Conservation (phyloP, 2,329 filamentous ascomycete species). For the Pseudogymnoascus sp. region DNA sequence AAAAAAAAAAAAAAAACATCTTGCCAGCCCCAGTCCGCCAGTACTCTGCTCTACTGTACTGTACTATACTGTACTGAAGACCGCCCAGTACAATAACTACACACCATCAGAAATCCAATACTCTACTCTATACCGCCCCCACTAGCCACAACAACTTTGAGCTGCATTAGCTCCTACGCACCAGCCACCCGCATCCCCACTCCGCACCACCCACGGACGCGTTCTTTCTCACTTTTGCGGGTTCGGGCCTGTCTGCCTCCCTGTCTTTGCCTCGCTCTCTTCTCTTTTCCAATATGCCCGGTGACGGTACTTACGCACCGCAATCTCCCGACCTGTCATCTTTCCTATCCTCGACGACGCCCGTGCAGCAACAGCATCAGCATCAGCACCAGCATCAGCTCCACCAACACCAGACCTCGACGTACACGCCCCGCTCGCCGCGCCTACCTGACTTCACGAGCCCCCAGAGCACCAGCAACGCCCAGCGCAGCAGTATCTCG, state of each 20-base stretch:
- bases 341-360: slow-evolving; percentile 24
- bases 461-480: slow-evolving; percentile 10
- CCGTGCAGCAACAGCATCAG: slow-evolving; percentile 18
- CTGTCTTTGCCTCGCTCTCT: not conserved
- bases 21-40: not conserved
- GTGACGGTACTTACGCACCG: slow-evolving; percentile 27
- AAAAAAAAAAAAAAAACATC: too few species aligned
- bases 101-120: not conserved
- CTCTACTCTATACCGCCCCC: not conserved
- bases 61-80: not conserved
- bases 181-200: slow-evolving; percentile 6
- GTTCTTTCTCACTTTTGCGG: slow-evolving; percentile 9
- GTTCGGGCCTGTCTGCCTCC: not conserved
- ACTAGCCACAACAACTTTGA: not conserved
- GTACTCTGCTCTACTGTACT: not conserved
- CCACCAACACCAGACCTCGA: slow-evolving; percentile 13
- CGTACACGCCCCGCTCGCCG: slow-evolving; percentile 25
- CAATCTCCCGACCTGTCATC: slow-evolving; percentile 29
- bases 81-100: not conserved
- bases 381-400: not conserved
- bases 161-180: slow-evolving; percentile 2
- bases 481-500: not conserved
- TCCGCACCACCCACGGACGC: slow-evolving; percentile 2
- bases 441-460: slow-evolving; percentile 17
- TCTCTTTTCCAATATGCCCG: slow-evolving; percentile 2